Percentiles rank a stretch among this genome's conserved stretches.
phyloP scores from a whole-genome alignment of 345 rosid species.

The Boechera divaricarpa region DNA sequence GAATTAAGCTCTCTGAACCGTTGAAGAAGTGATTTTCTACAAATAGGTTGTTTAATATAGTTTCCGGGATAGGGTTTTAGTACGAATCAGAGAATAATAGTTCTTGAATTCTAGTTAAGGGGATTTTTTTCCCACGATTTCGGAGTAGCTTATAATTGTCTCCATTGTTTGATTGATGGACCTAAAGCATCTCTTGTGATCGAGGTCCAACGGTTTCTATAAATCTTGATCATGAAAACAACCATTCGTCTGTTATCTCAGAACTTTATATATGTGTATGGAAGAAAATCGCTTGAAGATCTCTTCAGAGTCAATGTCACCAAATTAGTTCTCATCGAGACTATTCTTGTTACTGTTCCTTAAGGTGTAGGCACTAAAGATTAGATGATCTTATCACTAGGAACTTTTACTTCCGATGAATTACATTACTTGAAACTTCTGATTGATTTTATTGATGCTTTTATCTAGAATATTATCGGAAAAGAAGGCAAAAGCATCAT shows the following conservation, averaged over 20 bases:
- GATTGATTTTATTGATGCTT: not conserved
- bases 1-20: not conserved
- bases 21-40: not conserved
- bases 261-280: not conserved
- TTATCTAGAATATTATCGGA: conserved; percentile 78
- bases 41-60: not conserved
- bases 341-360: not conserved
- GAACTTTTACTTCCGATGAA: conserved; percentile 1
- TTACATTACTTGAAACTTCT: not conserved
- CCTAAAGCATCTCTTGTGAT: not conserved
- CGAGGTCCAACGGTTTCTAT: too few relatives aligned
- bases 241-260: not conserved
- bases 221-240: not conserved
- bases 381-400: not conserved
- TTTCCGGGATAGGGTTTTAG: not conserved
- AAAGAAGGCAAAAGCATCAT: conserved; percentile 76
- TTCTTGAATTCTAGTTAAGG: not conserved
- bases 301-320: not conserved
- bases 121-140: not conserved
- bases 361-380: conserved; percentile 2
- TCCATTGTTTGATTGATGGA: not conserved
- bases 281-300: not conserved
- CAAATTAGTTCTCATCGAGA: not conserved
- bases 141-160: not conserved
- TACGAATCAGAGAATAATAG: not conserved